phyloP scores from a whole-genome alignment of 345 rosid genomes.

The Turnera subulata region DNA sequence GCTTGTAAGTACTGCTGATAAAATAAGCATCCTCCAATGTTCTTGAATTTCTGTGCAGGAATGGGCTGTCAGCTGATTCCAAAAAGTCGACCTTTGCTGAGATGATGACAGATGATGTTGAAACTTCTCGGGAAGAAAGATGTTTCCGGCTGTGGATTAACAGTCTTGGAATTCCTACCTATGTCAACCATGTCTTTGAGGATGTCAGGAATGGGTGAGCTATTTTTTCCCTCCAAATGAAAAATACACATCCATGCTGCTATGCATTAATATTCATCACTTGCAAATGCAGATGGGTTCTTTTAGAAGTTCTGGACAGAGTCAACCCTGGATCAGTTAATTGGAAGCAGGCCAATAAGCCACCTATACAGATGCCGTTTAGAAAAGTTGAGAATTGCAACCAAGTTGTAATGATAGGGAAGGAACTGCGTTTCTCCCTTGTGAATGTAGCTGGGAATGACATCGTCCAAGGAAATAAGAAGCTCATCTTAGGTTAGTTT shows the following conservation, averaged over 20 bases:
- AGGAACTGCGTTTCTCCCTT: conserved; percentile 70
- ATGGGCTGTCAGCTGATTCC: conserved; percentile 69
- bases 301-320: conserved; percentile 81
- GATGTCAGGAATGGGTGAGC: conserved; percentile 91
- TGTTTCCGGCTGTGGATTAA: conserved; percentile 98
- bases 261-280: conserved; percentile 16
- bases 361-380: conserved; percentile 93
- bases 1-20: not conserved
- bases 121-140: conserved; percentile 96
- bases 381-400: conserved; percentile 89
- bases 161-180: conserved; percentile 81
- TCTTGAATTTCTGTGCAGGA: conserved; percentile 46
- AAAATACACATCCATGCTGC: too few relatives aligned
- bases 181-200: conserved; percentile 82
- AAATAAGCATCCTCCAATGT: not conserved
- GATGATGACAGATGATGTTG: conserved; percentile 95
- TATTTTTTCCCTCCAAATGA: conserved; percentile 8
- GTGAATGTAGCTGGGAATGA: conserved; percentile 98
- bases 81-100: conserved; percentile 72
- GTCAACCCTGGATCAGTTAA: conserved; percentile 60
- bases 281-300: conserved; percentile 71
- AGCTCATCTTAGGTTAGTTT: conserved; percentile 62
- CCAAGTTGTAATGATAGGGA: conserved; percentile 74
- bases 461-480: conserved; percentile 88
- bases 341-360: conserved; percentile 81